These are phyloP conservation scores for Lignosus rhinocerotis DNA, from an alignment of 1,284 basidiomycete genomes.

Conservation along the genomic window DNA sequence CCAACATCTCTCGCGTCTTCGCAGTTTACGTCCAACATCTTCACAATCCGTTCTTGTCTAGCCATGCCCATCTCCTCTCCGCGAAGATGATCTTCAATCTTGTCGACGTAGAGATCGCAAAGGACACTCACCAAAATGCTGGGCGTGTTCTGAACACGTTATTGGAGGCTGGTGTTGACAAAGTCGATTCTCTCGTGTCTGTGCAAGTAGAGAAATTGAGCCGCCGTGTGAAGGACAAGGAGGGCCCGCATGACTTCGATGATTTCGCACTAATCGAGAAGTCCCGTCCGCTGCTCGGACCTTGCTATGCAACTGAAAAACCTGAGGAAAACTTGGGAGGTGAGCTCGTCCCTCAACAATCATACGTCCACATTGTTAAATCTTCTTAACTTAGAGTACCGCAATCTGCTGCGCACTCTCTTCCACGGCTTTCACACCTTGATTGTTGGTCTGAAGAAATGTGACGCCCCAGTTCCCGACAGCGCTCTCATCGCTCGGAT, in stretches of 20 bases:
- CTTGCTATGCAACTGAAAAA: conserved; percentile 75
- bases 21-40: conserved; percentile 87
- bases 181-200: conserved; percentile 79
- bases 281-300: conserved; percentile 73
- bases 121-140: conserved; percentile 71
- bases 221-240: conserved; percentile 51
- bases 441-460: conserved; percentile 78
- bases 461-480: conserved; percentile 79
- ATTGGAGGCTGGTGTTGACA: conserved; percentile 85
- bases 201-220: conserved; percentile 62
- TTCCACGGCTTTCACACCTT: conserved; percentile 90
- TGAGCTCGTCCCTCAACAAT: conserved; percentile 34
- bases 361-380: not conserved
- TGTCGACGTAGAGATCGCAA: conserved; percentile 80
- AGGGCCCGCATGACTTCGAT: conserved; percentile 41
- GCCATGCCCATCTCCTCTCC: conserved; percentile 87
- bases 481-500: conserved; percentile 87
- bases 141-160: conserved; percentile 72
- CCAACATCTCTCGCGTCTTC: conserved; percentile 82
- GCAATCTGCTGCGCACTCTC: conserved; percentile 86
- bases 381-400: conserved; percentile 59
- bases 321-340: conserved; percentile 75
- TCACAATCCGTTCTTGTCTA: conserved; percentile 86
- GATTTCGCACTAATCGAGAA: conserved; percentile 73
- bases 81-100: conserved; percentile 93